Conservation (phyloP, 495 filamentous ascomycete species). For the Penicillium canariense region DNA sequence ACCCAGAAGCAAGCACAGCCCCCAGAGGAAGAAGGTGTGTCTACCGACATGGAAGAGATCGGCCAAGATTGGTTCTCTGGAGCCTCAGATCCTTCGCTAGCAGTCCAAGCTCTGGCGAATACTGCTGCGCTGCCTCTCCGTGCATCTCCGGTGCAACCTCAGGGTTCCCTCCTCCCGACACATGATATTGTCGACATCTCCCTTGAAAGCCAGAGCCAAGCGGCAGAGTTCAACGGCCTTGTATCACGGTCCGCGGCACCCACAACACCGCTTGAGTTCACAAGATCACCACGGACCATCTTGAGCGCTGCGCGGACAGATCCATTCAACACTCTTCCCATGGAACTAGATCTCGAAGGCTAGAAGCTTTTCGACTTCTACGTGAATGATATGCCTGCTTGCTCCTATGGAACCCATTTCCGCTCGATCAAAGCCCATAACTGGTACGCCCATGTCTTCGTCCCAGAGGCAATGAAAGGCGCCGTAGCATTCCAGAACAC, state of each 20-base stretch:
- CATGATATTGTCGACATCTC: neutral
- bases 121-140: conserved; percentile 1
- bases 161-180: neutral
- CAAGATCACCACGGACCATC: conserved; percentile 31
- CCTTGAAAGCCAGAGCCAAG: conserved; percentile 13
- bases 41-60: conserved; percentile 4
- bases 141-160: conserved; percentile 3
- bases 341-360: conserved; percentile 30
- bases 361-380: conserved; percentile 41
- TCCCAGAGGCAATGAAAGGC: conserved; percentile 41
- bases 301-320: conserved; percentile 39
- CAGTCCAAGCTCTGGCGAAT: neutral
- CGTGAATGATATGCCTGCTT: conserved; percentile 40
- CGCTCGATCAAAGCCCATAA: conserved; percentile 37
- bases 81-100: neutral
- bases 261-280: conserved; percentile 17
- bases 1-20: neutral
- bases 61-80: neutral
- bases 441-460: conserved; percentile 39
- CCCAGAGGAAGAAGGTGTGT: conserved; percentile 2
- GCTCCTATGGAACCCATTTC: conserved; percentile 37
- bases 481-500: conserved; percentile 39
- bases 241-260: conserved; percentile 17
- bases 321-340: conserved; percentile 37
- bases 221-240: conserved; percentile 11